Base-by-base conservation (phyloP, 306 rosid genomes). In the Betula pendula region DNA sequence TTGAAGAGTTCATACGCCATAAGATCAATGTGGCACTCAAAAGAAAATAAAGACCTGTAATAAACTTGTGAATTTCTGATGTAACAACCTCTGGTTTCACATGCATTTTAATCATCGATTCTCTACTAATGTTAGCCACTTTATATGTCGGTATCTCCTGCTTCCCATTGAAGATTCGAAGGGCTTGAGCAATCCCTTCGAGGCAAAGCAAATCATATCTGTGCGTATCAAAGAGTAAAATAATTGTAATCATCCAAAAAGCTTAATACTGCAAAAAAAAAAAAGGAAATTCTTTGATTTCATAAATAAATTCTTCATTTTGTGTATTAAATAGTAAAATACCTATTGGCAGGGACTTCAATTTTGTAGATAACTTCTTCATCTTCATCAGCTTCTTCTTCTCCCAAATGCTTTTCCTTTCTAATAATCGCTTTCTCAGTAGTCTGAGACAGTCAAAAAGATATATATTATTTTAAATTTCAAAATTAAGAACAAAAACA, bases 141-240 rank as follows among this genome's bases (percentile, higher is more conserved):
- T 49, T 87, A 59, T 92, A 92, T 11, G 77, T 71, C 5, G 97
- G 98, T 50, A 81, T 87, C 82, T 86, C 85, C 74, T 90, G 90
- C 71, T 33, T 13, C 79, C 77, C 78, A 58, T 85, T 80, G 74
- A 94, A 94, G 49, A 92, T 77, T 52, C 92, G 87, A 38, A 94
- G 96, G 1, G 97, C 89, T 77, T 92, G 97, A 17, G 96, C 94
- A 76, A 94, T 84, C 77, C 98, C 98, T 83, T 94, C 98, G 19
- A 94, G 94, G 78, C 97, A 94, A 73, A 94, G 92, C 80, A 94
- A 87, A 72, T 94, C 98, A 78, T 94, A 94, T 85, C 98, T 94
- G 81, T 55, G 42, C 59, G 63, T 24, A 62, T 55, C 19, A 68
- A 72, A 75, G 1, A 65, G 55, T 90, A 63, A 88, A 68, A 74